phyloP scores from a whole-genome alignment of 805 yeast species.

The Lachancea meyersii region DNA sequence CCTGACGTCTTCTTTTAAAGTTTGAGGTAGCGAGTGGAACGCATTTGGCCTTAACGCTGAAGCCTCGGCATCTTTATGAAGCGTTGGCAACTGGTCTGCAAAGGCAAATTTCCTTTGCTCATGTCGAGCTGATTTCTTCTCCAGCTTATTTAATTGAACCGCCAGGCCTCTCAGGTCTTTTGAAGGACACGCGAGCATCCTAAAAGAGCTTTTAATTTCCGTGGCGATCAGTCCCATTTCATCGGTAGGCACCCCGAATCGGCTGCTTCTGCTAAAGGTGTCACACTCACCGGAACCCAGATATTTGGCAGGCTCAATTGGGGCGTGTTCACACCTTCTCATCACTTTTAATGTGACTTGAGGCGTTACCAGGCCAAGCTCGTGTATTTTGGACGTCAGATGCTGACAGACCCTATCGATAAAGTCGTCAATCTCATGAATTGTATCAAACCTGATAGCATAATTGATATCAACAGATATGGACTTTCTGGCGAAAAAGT shows the following conservation, averaged over 20 bases:
- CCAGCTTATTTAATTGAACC: conserved; percentile 55
- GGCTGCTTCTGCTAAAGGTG: conserved; percentile 49
- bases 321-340: conserved; percentile 57
- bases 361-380: conserved; percentile 45
- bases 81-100: conserved; percentile 11
- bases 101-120: conserved; percentile 30
- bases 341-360: conserved; percentile 62
- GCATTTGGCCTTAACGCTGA: conserved; percentile 9
- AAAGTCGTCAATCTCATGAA: conserved; percentile 59
- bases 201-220: conserved; percentile 50
- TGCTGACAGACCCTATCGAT: conserved; percentile 53
- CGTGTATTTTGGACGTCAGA: conserved; percentile 46
- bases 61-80: not conserved
- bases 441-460: conserved; percentile 71
- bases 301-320: conserved; percentile 67
- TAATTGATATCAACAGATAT: conserved; percentile 85
- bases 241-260: conserved; percentile 55
- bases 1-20: conserved; percentile 14
- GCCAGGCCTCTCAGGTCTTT: conserved; percentile 74
- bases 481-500: conserved; percentile 54
- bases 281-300: conserved; percentile 84
- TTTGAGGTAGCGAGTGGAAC: conserved; percentile 6
- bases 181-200: conserved; percentile 54
- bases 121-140: not conserved
- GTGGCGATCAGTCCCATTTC: conserved; percentile 55